These are phyloP conservation scores for Thozetella sp. DNA, from an alignment of 495 filamentous ascomycete genomes.

Conservation along the genomic window DNA sequence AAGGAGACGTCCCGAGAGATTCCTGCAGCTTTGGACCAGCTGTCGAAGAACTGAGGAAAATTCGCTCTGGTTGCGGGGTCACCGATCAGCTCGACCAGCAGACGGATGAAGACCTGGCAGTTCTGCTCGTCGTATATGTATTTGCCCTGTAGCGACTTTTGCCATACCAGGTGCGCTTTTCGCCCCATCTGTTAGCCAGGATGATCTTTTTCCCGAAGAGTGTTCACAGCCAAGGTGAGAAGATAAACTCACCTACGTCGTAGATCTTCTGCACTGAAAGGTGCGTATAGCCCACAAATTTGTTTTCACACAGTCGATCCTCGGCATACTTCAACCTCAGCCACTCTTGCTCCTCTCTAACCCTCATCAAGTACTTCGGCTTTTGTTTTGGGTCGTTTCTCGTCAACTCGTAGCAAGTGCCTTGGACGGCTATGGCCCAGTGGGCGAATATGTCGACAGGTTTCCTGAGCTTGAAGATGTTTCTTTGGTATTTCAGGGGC, in stretches of 20 bases:
- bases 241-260: neutral
- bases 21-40: neutral
- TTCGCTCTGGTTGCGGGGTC: neutral
- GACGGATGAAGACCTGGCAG: constrained; percentile 3
- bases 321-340: neutral
- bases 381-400: neutral
- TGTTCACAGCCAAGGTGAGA: no score
- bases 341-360: neutral
- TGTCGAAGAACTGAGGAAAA: neutral
- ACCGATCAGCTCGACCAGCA: neutral
- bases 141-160: neutral
- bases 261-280: neutral
- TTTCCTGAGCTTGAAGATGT: neutral
- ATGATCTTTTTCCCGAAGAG: no score
- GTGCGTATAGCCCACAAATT: neutral
- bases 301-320: neutral
- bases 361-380: neutral
- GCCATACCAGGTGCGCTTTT: neutral
- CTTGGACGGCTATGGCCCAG: neutral
- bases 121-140: neutral
- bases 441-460: neutral
- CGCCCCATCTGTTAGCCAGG: neutral
- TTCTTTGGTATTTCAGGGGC: neutral
- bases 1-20: neutral
- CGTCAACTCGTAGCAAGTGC: neutral